phyloP scores from a whole-genome alignment of 169 alveolate genomes.

The Plasmodium inui region DNA sequence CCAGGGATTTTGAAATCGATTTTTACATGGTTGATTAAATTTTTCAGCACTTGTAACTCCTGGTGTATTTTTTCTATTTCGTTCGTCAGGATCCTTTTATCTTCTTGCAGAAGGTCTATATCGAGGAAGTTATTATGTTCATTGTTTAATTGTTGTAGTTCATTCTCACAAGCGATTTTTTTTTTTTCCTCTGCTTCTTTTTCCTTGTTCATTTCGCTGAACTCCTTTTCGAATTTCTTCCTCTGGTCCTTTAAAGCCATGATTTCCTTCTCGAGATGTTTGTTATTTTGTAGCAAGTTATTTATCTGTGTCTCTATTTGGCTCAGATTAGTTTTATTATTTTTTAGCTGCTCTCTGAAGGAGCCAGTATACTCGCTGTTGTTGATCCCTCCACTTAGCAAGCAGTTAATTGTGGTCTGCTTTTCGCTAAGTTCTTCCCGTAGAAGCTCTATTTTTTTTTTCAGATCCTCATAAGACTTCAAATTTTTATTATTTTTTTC shows the following conservation, averaged over 20 bases:
- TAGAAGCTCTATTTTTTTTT: conserved; percentile 36
- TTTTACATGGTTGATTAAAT: conserved; percentile 45
- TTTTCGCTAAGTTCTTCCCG: conserved; percentile 59
- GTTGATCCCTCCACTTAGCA: conserved; percentile 44
- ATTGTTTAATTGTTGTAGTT: conserved; percentile 68
- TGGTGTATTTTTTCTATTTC: conserved; percentile 57
- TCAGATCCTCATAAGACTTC: conserved; percentile 27
- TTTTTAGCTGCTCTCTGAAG: conserved; percentile 78
- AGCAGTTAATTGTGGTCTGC: conserved; percentile 47
- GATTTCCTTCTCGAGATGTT: conserved; percentile 75
- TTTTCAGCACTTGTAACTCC: conserved; percentile 46
- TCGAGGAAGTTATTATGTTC: conserved; percentile 67
- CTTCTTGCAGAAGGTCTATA: conserved; percentile 58
- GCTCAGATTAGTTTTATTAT: conserved; percentile 73
- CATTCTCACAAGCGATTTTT: conserved; percentile 67
- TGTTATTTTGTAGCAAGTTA: conserved; percentile 58
- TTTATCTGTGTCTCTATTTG: conserved; percentile 67
- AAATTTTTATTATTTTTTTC: conserved; percentile 66
- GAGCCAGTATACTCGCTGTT: conserved; percentile 74
- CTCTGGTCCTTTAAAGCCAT: conserved; percentile 56
- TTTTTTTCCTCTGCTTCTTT: conserved; percentile 76
- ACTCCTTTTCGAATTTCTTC: conserved; percentile 78
- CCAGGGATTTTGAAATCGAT: conserved; percentile 27
- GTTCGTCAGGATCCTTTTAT: conserved; percentile 47
- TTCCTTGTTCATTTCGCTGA: conserved; percentile 76